Percentiles rank a stretch among this genome's conserved stretches.
Evolutionary conservation across 176 grass and related monocot species (phyloP).

Genomic region (Typha latifolia): DNA sequence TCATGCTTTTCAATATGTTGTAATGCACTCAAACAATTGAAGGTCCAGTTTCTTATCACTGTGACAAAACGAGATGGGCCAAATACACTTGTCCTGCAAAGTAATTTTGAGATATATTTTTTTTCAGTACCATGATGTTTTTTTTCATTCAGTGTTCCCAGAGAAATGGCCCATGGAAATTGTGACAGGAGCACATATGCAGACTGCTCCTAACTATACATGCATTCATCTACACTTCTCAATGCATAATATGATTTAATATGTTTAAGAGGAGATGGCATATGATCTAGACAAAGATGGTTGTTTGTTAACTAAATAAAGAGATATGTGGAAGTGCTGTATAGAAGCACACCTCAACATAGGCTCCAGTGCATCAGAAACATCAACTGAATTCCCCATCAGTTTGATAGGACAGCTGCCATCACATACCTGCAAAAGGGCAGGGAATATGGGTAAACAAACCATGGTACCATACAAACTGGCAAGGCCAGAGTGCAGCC

Average conservation of each 20-base stretch:
- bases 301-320: too few species aligned
- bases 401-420: conserved; percentile 22
- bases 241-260: too few species aligned
- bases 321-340: too few species aligned
- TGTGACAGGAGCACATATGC: too few species aligned
- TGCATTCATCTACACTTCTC: too few species aligned
- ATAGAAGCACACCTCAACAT: too few species aligned
- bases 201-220: too few species aligned
- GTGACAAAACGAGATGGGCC: neutral
- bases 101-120: conserved; percentile 7
- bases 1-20: conserved; percentile 10
- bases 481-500: too few species aligned
- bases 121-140: neutral
- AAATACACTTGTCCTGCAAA: conserved; percentile 15
- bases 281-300: too few species aligned
- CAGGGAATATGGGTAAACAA: neutral
- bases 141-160: neutral
- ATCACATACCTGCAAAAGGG: conserved; percentile 13
- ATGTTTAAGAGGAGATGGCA: too few species aligned
- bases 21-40: conserved; percentile 1
- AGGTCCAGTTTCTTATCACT: neutral
- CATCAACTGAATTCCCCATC: conserved; percentile 10
- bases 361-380: conserved; percentile 1
- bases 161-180: too few species aligned
- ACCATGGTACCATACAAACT: neutral